These are phyloP conservation scores for Morella rubra DNA, from an alignment of 306 rosid species.

Conservation along the genomic window DNA sequence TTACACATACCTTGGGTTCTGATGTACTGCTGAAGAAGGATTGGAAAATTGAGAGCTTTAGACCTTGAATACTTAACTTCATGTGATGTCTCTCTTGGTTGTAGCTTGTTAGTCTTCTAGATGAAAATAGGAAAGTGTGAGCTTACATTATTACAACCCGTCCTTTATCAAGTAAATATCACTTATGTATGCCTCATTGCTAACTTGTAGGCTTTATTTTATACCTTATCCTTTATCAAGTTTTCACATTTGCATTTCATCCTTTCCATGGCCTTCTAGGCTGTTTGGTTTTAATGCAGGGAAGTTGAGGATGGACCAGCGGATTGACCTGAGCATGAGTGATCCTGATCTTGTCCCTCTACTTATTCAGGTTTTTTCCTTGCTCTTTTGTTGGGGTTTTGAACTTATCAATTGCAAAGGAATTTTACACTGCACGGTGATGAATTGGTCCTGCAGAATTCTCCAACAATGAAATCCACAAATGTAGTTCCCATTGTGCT, in stretches of 20 bases:
- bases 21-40: neutral
- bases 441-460: slow-evolving; percentile 11
- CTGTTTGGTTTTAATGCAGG: slow-evolving; percentile 80
- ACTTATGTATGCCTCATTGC: neutral
- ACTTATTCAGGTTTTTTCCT: slow-evolving; percentile 67
- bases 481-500: neutral
- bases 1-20: neutral
- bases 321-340: slow-evolving; percentile 85
- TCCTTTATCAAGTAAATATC: neutral
- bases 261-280: slow-evolving; percentile 47
- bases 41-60: neutral
- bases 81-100: neutral
- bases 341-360: slow-evolving; percentile 96
- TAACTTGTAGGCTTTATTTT: slow-evolving; percentile 12
- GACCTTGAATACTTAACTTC: neutral
- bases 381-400: slow-evolving; percentile 10
- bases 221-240: neutral
- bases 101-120: neutral
- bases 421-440: neutral
- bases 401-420: slow-evolving; percentile 17
- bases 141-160: neutral
- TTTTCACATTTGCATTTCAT: neutral
- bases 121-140: neutral
- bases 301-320: slow-evolving; percentile 86
- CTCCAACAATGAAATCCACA: slow-evolving; percentile 9